Percentiles rank a stretch among this genome's conserved stretches.
These are phyloP conservation scores for Chernovozyma sophiae-reginae DNA, from an alignment of 1,139 yeast species.

Conservation along the genomic window DNA sequence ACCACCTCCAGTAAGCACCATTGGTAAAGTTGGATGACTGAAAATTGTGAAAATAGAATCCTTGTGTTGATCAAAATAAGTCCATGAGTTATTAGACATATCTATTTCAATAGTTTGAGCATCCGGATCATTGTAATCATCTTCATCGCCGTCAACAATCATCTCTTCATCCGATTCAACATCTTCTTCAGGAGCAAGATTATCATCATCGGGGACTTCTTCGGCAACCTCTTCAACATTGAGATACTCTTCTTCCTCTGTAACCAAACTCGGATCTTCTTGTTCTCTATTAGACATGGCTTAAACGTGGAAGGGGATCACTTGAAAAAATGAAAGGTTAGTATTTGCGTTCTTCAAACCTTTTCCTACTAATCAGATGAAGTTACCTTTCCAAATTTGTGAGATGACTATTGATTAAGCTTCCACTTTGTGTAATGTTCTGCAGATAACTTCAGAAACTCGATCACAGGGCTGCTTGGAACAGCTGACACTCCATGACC, in stretches of 20 bases:
- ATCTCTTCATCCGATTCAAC: slow-evolving; percentile 31
- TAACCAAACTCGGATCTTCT: slow-evolving; percentile 6
- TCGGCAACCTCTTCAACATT: slow-evolving; percentile 57
- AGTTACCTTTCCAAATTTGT: too few species aligned
- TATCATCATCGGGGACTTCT: slow-evolving; percentile 43
- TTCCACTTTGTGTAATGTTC: too few species aligned
- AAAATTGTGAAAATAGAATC: slow-evolving; percentile 80
- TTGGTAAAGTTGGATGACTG: slow-evolving; percentile 76
- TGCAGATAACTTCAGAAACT: too few species aligned
- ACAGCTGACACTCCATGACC: too few species aligned
- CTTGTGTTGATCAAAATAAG: slow-evolving; percentile 83
- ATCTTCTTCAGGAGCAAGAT: slow-evolving; percentile 35
- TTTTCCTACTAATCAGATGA: too few species aligned
- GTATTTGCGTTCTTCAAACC: too few species aligned
- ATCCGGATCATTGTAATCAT: slow-evolving; percentile 25
- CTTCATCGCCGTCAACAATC: slow-evolving; percentile 27
- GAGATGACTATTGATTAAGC: too few species aligned
- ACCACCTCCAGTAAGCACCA: slow-evolving; percentile 82
- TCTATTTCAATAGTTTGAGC: slow-evolving; percentile 48
- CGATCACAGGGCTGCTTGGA: too few species aligned
- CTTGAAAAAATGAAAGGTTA: too few species aligned
- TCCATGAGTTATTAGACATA: slow-evolving; percentile 81
- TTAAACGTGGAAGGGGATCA: too few species aligned
- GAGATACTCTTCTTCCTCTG: slow-evolving; percentile 51
- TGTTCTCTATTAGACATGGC: slow-evolving; percentile 5